Evolutionary conservation across 306 rosid genomes (phyloP).

Genomic region (Acacia melanoxylon): DNA sequence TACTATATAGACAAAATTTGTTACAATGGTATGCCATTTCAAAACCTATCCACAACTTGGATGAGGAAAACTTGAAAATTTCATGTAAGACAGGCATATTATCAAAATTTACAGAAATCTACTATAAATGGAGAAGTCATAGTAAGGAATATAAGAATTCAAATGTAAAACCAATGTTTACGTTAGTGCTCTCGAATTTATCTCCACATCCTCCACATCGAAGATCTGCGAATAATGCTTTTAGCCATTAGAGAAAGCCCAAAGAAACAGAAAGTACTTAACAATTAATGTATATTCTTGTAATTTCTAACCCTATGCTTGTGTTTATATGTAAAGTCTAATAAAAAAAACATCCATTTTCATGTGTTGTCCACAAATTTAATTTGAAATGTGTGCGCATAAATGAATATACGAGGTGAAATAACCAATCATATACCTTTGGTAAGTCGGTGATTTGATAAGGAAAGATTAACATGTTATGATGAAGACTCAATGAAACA

Average conservation of each 20-base stretch:
- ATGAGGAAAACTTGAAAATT: neutral
- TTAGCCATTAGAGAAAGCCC: neutral
- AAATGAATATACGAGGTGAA: too few relatives aligned
- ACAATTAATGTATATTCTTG: neutral
- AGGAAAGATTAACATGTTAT: too few relatives aligned
- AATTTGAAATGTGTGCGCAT: neutral
- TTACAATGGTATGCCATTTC: too few relatives aligned
- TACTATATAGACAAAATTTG: too few relatives aligned
- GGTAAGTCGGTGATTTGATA: neutral
- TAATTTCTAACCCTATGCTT: neutral
- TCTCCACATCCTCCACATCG: neutral
- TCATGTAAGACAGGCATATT: too few relatives aligned
- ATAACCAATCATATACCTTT: neutral
- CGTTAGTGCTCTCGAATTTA: neutral
- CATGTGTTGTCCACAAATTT: neutral
- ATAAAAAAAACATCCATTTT: neutral
- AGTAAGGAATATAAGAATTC: neutral
- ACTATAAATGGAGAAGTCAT: too few relatives aligned
- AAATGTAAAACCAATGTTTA: neutral
- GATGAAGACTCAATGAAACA: too few relatives aligned
- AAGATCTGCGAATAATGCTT: too few relatives aligned
- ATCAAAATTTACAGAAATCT: neutral
- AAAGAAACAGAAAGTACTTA: too few relatives aligned
- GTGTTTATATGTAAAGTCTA: neutral
- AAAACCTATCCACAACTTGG: too few relatives aligned